A percentile compares a stretch with the other conserved stretches of the same genome.
Evolutionary conservation across 2,329 filamentous ascomycete species (phyloP).

Genomic region (Hymenoscyphus linearis): DNA sequence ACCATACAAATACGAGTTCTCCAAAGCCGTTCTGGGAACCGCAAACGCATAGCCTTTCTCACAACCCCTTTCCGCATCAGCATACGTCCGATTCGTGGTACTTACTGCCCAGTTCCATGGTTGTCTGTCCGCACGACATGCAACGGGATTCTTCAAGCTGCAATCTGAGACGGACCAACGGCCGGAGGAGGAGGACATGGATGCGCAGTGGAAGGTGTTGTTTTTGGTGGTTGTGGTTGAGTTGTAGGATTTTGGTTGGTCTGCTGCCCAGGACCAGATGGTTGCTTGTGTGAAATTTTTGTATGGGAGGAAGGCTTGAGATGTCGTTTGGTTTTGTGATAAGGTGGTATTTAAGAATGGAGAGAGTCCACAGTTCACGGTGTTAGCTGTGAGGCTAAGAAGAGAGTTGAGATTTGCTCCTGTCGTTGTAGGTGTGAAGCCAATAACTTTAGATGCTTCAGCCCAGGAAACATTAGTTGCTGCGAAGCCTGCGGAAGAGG

Average conservation of each 20-base stretch:
- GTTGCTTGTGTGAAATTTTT: conserved; percentile 42
- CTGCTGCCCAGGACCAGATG: conserved; percentile 56
- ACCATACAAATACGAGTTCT: conserved; percentile 51
- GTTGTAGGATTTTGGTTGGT: conserved; percentile 45
- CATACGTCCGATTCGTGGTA: conserved; percentile 37
- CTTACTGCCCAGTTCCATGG: conserved; percentile 56
- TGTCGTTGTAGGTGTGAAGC: conserved; percentile 27
- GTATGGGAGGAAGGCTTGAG: conserved; percentile 43
- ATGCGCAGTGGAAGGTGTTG: conserved; percentile 47
- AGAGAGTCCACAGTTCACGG: conserved; percentile 55
- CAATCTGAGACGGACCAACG: conserved; percentile 56
- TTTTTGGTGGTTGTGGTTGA: conserved; percentile 28
- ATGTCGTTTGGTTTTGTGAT: conserved; percentile 46
- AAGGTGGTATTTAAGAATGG: conserved; percentile 50
- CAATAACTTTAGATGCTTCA: conserved; percentile 28
- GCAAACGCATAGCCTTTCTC: conserved; percentile 44
- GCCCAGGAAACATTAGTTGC: conserved; percentile 50
- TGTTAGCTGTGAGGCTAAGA: conserved; percentile 33
- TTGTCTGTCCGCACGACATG: conserved; percentile 48
- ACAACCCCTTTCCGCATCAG: conserved; percentile 42
- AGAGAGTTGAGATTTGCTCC: conserved; percentile 30
- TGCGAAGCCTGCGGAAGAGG: conserved; percentile 33
- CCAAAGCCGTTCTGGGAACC: conserved; percentile 55
- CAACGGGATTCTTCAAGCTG: conserved; percentile 42
- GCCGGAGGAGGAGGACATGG: conserved; percentile 43